Conservation (phyloP, 2,329 filamentous ascomycete species). For the Phialocephala subalpina region DNA sequence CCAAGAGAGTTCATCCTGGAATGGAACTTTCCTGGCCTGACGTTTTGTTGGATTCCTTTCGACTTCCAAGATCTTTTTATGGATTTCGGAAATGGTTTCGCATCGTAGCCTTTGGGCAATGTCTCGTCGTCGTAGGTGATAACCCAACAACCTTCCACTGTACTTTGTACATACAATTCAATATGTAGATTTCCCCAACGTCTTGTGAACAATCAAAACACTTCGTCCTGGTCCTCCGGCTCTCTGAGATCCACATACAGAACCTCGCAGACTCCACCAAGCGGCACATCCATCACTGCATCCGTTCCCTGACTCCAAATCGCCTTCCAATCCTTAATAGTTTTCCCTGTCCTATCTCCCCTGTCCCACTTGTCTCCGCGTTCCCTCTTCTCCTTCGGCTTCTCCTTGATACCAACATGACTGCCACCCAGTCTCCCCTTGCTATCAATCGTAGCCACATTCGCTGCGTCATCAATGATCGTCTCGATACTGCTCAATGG, state of each 20-base stretch:
- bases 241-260: conserved; percentile 75
- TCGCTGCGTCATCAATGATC: conserved; percentile 88
- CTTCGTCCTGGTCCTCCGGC: conserved; percentile 32
- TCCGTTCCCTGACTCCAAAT: conserved; percentile 95
- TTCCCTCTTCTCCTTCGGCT: conserved; percentile 48
- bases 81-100: conserved; percentile 31
- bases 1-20: conserved; percentile 64
- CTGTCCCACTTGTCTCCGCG: conserved; percentile 33
- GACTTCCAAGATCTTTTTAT: conserved; percentile 35
- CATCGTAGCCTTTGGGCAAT: background rate
- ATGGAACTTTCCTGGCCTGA: conserved; percentile 64
- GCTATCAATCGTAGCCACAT: conserved; percentile 82
- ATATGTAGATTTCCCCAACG: background rate
- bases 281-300: conserved; percentile 95
- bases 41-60: conserved; percentile 52
- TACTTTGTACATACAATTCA: too few species aligned
- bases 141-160: too few species aligned
- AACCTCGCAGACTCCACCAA: conserved; percentile 94
- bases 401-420: conserved; percentile 39
- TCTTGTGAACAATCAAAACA: background rate
- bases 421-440: conserved; percentile 61
- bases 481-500: conserved; percentile 84
- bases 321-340: conserved; percentile 71
- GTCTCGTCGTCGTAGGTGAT: too few species aligned
- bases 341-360: conserved; percentile 36